Evolutionary conservation across 2,329 filamentous ascomycete species (phyloP), one percentile per base, ranked within the genome.

Genomic region (Parascedosporium putredinis): DNA sequence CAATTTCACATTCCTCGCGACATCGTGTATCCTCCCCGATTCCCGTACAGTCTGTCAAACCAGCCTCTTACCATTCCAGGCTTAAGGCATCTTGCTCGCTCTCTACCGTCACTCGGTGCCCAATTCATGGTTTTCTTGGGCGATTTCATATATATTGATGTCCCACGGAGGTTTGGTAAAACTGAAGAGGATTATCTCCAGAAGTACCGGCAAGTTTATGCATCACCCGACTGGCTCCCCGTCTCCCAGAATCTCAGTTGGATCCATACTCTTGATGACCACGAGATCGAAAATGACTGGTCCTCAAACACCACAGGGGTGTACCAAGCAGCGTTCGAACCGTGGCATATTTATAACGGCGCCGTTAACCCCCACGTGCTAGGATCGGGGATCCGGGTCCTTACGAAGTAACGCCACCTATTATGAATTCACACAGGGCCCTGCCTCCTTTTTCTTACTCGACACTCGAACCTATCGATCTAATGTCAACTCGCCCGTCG

Each of bases 251-350:
- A 88, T 50, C 71, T 97, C n/a, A 94, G 90, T 58, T 98, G 93
- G 93, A 88, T 97, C 42, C 93, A 98, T 60, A 90, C 95, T 2
- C 78, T 96, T 5, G 93, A 98, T 61, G 93, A 98, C 62, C 93
- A 98, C 60, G 93, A 98, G 62, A 96, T 98, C 54, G 78, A 79
- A 4, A 97, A 98, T 58, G 93, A 97, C 67, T 97, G 90, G 89
- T 81, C 84, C 52, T 74, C 77, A 16, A 93, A 91, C 62, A 84
- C 79, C 12, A 89, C 87, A 0, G 86, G 87, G 5, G 78, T 95
- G 0, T 96, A 91, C 61, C 66, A 75, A 2, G 79, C 84, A 0
- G 90, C 91, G 4, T 79, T 86, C 42, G 88, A 94, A 53, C 88
- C 91, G 1, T 98, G 86, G 72, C 72, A 83, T 45, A 79, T 89